Base-by-base conservation (phyloP, 306 rosid genomes). In the Casuarina cunninghamiana region DNA sequence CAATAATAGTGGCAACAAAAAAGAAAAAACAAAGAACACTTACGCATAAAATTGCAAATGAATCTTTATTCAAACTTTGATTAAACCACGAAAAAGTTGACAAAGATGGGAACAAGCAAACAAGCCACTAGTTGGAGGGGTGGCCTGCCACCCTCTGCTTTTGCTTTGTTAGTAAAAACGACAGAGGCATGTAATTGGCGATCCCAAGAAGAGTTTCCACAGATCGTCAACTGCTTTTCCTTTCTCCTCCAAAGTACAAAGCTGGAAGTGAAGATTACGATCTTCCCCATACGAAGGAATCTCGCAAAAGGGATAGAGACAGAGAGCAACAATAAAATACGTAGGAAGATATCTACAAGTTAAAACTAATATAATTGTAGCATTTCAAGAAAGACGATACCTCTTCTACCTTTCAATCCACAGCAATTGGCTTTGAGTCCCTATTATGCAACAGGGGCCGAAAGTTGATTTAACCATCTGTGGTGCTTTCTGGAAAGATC, bases 171-270 rank as follows among this genome's bases (percentile, higher is more conserved):
- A 35, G 50, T 60, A 69, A 80, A 82, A 83, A 78, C 76, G 74
- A 39, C 76, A 85, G 75, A 16, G 57, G 43, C 16, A 76, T 15
- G 80, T 15, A 71, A 69, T 75, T 57, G 84, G 57, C 75, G 84
- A 87, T 87, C 91, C 91, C 91, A 45, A 85, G 69, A 79, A 2
- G 80, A 82, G 80, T 82, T 79, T 77, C 76, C 70, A 53, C 35
- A 37, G 46, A 21, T 65, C 5, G 41, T 65, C 44, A 26, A 19
- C 57, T 41, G 39, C 79, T 49, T 19, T 76, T 15, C 15, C 62
- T 79, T 65, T 74, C 43, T 57, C 50, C 63, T 43, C 15, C 66
- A 62, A 62, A 62, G 69, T 43, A 19, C 58, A 12, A 12, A 62
- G 45, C 17, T 9, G 15, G 69, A 38, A 10, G 16, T 37, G 44